phyloP scores from a whole-genome alignment of 768 basidiomycete species.

The Albatrellus ellisii region DNA sequence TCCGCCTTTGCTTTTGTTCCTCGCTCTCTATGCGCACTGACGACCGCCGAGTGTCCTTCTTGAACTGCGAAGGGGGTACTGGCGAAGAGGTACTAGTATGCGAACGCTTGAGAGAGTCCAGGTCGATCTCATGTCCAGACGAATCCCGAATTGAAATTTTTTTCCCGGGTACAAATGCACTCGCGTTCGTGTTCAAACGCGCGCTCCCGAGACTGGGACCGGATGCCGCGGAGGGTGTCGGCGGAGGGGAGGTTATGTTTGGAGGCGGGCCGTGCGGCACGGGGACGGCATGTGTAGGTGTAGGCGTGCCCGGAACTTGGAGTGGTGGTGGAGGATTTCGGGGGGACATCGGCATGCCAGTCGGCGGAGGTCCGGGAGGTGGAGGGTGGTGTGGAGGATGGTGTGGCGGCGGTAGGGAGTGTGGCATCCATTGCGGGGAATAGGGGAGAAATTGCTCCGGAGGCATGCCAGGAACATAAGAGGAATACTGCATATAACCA shows the following conservation, averaged over 20 bases:
- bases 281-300: slow-evolving; percentile 44
- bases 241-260: slow-evolving; percentile 51
- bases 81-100: slow-evolving; percentile 26
- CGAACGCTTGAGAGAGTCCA: slow-evolving; percentile 42
- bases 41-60: slow-evolving; percentile 14
- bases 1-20: slow-evolving; percentile 36
- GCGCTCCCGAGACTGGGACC: no score
- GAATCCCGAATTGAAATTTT: slow-evolving; percentile 18
- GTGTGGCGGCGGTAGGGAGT: slow-evolving; percentile 22
- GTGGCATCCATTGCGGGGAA: slow-evolving; percentile 21
- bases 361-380: slow-evolving; percentile 32
- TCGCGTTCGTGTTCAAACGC: slow-evolving; percentile 51
- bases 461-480: slow-evolving; percentile 28
- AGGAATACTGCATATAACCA: slow-evolving; percentile 23
- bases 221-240: slow-evolving; percentile 46
- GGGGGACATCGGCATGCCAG: slow-evolving; percentile 57
- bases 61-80: slow-evolving; percentile 2
- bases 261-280: slow-evolving; percentile 29
- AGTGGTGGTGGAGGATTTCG: slow-evolving; percentile 40
- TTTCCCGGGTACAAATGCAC: slow-evolving; percentile 48
- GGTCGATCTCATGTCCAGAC: slow-evolving; percentile 47
- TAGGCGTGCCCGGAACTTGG: slow-evolving; percentile 55
- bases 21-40: slow-evolving; percentile 53
- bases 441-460: slow-evolving; percentile 22
- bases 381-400: slow-evolving; percentile 24